A percentile compares a stretch with the other conserved stretches of the same genome.
Conservation (phyloP, 2,329 filamentous ascomycete genomes). For the Nothopassalora personata region DNA sequence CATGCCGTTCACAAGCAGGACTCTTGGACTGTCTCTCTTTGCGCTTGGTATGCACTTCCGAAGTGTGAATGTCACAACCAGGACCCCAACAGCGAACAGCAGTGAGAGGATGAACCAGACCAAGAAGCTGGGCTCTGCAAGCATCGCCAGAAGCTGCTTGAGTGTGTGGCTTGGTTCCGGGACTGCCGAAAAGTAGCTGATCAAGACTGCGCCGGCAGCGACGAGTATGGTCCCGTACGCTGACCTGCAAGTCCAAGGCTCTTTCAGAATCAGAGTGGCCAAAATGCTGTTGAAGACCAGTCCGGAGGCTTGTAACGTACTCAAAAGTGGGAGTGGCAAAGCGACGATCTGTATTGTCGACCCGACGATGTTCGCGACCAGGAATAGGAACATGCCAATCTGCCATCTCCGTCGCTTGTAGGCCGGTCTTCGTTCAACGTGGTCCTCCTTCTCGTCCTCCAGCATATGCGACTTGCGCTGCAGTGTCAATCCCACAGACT, state of each 20-base stretch:
- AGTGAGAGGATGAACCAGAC: slow-evolving; percentile 82
- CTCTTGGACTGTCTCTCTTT: slow-evolving; percentile 31
- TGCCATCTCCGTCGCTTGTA: slow-evolving; percentile 92
- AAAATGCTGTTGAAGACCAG: slow-evolving; percentile 98
- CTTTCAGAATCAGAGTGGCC: slow-evolving; percentile 83
- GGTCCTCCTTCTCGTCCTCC: slow-evolving; percentile 83
- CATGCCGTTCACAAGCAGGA: slow-evolving; percentile 70
- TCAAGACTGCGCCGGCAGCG: slow-evolving; percentile 79
- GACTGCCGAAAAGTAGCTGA: slow-evolving; percentile 90
- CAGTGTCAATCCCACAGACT: slow-evolving; percentile 89
- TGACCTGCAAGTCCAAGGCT: slow-evolving; percentile 94
- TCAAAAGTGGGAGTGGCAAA: slow-evolving; percentile 85
- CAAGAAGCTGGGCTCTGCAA: slow-evolving; percentile 70
- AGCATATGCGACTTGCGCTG: slow-evolving; percentile 98
- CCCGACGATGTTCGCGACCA: slow-evolving; percentile 87
- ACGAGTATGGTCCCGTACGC: slow-evolving; percentile 84
- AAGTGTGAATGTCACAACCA: slow-evolving; percentile 53
- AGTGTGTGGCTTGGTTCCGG: slow-evolving; percentile 87
- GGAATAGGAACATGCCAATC: slow-evolving; percentile 92
- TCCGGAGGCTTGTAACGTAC: slow-evolving; percentile 89
- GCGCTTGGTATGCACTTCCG: slow-evolving; percentile 26
- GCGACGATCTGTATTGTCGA: slow-evolving; percentile 98
- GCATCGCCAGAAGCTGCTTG: slow-evolving; percentile 69
- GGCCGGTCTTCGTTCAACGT: slow-evolving; percentile 75
- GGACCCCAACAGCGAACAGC: slow-evolving; percentile 63